Conservation (phyloP, 1,284 basidiomycete species). For the Malassezia nana region DNA sequence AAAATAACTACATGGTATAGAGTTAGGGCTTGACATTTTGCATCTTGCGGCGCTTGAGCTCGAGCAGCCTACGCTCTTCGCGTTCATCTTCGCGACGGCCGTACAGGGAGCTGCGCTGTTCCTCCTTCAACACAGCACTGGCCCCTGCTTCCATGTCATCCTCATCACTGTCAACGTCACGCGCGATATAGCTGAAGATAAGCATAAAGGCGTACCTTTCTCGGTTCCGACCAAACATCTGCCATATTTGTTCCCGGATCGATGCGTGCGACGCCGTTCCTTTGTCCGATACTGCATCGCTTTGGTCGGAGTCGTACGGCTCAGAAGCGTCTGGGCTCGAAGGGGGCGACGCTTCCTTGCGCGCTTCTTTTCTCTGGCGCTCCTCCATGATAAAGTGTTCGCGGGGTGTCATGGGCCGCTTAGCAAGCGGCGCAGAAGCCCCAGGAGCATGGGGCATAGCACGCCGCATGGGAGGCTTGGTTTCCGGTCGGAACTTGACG, state of each 20-base stretch:
- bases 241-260: conserved; percentile 38
- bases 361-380: conserved; percentile 1
- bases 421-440: background rate
- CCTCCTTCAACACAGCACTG: conserved; percentile 31
- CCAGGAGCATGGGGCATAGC: background rate
- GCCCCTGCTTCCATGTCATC: conserved; percentile 47
- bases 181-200: conserved; percentile 21
- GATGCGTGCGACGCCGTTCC: conserved; percentile 7
- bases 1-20: conserved; percentile 1
- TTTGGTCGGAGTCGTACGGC: background rate
- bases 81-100: conserved; percentile 35
- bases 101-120: conserved; percentile 26
- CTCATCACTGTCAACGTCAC: conserved; percentile 31
- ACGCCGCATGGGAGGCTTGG: background rate
- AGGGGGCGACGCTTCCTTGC: background rate
- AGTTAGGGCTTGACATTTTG: background rate
- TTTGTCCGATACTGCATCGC: conserved; percentile 19
- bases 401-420: conserved; percentile 6
- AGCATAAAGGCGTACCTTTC: conserved; percentile 15
- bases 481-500: conserved; percentile 2
- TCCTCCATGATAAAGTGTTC: conserved; percentile 12
- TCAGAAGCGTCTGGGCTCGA: background rate
- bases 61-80: conserved; percentile 28
- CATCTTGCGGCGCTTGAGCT: conserved; percentile 29
- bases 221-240: conserved; percentile 36